These are phyloP conservation scores for Plenodomus lindquistii DNA, from an alignment of 2,329 filamentous ascomycete genomes.

Conservation along the genomic window DNA sequence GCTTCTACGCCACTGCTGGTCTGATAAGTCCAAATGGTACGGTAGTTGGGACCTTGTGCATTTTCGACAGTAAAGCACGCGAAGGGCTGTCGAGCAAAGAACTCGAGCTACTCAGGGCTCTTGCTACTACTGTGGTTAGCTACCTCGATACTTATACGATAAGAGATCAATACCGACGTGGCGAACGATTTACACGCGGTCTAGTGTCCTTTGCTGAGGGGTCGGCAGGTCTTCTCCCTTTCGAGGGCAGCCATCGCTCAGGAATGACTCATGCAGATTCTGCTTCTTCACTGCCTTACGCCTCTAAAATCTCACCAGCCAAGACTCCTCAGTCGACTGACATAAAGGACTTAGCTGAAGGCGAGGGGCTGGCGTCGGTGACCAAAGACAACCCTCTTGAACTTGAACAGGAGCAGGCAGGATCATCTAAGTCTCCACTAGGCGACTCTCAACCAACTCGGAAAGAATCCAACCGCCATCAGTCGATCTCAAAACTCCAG, in stretches of 20 bases:
- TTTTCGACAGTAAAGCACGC: slow-evolving; percentile 29
- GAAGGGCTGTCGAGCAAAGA: slow-evolving; percentile 17
- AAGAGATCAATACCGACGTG: slow-evolving; percentile 27
- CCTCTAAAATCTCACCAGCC: no score
- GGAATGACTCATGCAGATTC: background rate
- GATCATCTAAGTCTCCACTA: background rate
- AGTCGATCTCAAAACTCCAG: slow-evolving; percentile 25
- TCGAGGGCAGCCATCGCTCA: slow-evolving; percentile 5
- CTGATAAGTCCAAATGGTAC: slow-evolving; percentile 26
- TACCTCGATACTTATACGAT: slow-evolving; percentile 34
- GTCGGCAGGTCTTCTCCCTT: slow-evolving; percentile 22
- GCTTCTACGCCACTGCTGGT: slow-evolving; percentile 37
- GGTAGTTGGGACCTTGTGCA: slow-evolving; percentile 27
- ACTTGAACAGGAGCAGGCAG: background rate
- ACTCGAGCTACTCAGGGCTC: slow-evolving; percentile 20
- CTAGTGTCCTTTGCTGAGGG: slow-evolving; percentile 38
- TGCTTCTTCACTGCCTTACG: no score
- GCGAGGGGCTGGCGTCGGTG: background rate
- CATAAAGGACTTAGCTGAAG: background rate
- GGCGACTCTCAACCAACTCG: background rate
- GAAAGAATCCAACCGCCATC: slow-evolving; percentile 13
- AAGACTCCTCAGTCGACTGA: background rate
- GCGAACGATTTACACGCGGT: slow-evolving; percentile 37
- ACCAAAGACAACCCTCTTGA: no score
- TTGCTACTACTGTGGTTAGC: slow-evolving; percentile 28